Conservation (phyloP, 2,329 filamentous ascomycete species). For the Pseudocercospora fuligena region DNA sequence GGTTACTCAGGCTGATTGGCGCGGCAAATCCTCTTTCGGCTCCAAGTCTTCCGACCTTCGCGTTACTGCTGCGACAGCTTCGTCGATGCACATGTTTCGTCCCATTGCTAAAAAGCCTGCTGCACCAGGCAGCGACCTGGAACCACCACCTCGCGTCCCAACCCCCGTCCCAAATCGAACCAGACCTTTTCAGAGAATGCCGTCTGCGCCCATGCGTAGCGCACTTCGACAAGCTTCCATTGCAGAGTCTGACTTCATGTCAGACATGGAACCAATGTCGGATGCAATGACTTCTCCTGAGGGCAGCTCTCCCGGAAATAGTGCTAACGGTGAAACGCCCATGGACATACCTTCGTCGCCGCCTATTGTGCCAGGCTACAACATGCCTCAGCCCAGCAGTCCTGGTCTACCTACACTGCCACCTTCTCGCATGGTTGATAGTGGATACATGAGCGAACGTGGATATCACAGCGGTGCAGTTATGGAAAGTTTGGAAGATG, state of each 20-base stretch:
- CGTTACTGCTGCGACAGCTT: constrained; percentile 88
- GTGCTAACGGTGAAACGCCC: constrained; percentile 63
- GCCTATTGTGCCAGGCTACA: constrained; percentile 69
- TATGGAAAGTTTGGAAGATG: constrained; percentile 70
- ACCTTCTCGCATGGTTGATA: constrained; percentile 58
- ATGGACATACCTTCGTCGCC: constrained; percentile 88
- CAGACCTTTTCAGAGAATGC: constrained; percentile 40
- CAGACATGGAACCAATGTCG: constrained; percentile 42
- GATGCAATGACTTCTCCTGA: constrained; percentile 54
- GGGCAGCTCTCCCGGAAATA: constrained; percentile 54
- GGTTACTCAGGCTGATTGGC: constrained; percentile 72
- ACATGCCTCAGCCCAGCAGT: constrained; percentile 67
- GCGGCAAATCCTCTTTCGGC: constrained; percentile 73
- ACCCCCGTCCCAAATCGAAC: constrained; percentile 69
- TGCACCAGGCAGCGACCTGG: constrained; percentile 61
- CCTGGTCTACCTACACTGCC: constrained; percentile 65
- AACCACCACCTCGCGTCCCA: constrained; percentile 75
- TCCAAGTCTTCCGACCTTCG: constrained; percentile 71
- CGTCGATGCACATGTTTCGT: constrained; percentile 82
- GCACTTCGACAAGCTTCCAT: constrained; percentile 39
- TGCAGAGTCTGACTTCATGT: constrained; percentile 38
- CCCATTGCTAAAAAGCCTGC: constrained; percentile 64
- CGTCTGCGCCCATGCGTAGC: constrained; percentile 36
- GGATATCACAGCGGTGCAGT: constrained; percentile 61
- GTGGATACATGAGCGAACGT: constrained; percentile 72